A percentile compares a stretch with the other conserved stretches of the same genome.
These are phyloP conservation scores for Cadophora luteo-olivacea DNA, from an alignment of 2,329 filamentous ascomycete genomes.

Conservation along the genomic window DNA sequence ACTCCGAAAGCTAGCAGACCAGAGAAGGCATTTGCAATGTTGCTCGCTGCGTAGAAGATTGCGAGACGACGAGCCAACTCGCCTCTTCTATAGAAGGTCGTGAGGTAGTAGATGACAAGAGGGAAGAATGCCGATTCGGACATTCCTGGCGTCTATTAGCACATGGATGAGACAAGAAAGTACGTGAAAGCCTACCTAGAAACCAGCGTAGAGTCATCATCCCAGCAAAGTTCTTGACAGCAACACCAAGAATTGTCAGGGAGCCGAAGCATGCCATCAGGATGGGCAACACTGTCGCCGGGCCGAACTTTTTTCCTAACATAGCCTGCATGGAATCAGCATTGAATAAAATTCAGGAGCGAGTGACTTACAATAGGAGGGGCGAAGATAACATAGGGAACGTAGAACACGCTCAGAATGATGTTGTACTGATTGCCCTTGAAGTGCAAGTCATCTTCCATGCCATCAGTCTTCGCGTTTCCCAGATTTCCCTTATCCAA, in stretches of 20 bases:
- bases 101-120: constrained; percentile 63
- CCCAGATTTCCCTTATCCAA: constrained; percentile 60
- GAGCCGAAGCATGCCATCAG: constrained; percentile 74
- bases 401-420: constrained; percentile 74
- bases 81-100: constrained; percentile 72
- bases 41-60: constrained; percentile 77
- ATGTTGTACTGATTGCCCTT: constrained; percentile 70
- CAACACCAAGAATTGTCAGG: constrained; percentile 61
- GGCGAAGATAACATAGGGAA: constrained; percentile 75
- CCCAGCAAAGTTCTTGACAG: constrained; percentile 65
- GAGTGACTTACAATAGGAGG: constrained; percentile 57
- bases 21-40: constrained; percentile 73
- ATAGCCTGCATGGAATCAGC: constrained; percentile 51
- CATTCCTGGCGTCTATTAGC: constrained; percentile 48
- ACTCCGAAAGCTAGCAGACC: constrained; percentile 43
- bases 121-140: constrained; percentile 74
- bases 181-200: constrained; percentile 52
- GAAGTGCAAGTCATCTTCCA: constrained; percentile 61
- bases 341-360: neutral
- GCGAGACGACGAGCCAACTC: constrained; percentile 75
- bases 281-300: constrained; percentile 66
- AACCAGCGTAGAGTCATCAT: constrained; percentile 74
- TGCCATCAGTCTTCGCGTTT: constrained; percentile 58
- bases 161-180: neutral
- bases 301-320: constrained; percentile 72